phyloP scores from a whole-genome alignment of 805 yeast species.

The Wickerhamomyces sydowiorum region DNA sequence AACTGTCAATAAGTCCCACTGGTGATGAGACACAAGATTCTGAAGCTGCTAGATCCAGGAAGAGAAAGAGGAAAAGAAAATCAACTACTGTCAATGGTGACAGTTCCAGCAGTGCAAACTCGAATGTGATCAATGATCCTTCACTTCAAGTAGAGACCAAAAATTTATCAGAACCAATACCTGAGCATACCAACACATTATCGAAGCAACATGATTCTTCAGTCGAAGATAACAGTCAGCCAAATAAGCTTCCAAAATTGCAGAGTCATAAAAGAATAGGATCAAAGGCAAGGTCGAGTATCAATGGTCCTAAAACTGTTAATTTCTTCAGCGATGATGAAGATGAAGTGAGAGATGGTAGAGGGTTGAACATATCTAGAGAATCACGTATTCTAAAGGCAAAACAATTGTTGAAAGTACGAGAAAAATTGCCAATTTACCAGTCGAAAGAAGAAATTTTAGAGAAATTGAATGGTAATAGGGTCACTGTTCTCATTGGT shows the following conservation, averaged over 20 bases:
- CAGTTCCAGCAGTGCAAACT: too few relatives aligned
- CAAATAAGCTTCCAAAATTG: background rate
- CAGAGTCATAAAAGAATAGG: conserved; percentile 3
- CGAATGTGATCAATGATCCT: too few relatives aligned
- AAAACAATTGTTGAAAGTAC: conserved; percentile 39
- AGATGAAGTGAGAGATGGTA: conserved; percentile 20
- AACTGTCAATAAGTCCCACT: background rate
- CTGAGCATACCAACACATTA: too few relatives aligned
- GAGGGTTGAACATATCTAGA: conserved; percentile 9
- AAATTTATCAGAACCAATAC: too few relatives aligned
- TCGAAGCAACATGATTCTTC: too few relatives aligned
- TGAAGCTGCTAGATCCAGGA: background rate
- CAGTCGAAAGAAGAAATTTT: conserved; percentile 62
- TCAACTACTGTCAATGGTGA: too few relatives aligned
- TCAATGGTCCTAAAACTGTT: conserved; percentile 23
- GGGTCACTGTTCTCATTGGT: conserved; percentile 81
- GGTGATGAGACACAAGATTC: background rate
- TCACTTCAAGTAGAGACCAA: too few relatives aligned
- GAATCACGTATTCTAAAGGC: conserved; percentile 31
- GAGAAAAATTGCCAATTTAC: conserved; percentile 70
- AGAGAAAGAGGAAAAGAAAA: conserved; percentile 1
- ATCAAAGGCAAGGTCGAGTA: conserved; percentile 5
- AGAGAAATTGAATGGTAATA: conserved; percentile 45
- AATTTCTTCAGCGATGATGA: conserved; percentile 32
- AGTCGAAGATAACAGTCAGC: background rate